phyloP scores from a whole-genome alignment of 2,329 filamentous ascomycete genomes.

The Ploettnerulaceae sp. region DNA sequence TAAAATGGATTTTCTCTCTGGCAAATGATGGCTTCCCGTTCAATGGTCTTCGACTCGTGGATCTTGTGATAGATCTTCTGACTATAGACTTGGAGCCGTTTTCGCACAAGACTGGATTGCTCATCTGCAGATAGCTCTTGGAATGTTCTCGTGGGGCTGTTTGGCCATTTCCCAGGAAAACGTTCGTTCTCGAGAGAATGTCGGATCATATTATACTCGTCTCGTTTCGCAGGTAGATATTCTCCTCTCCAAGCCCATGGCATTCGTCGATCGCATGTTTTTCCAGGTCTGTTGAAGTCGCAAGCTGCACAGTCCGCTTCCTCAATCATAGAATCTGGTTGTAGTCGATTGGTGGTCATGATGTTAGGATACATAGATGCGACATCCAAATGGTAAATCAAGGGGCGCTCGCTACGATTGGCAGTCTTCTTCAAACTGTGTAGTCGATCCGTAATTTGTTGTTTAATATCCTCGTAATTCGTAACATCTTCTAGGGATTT shows the following conservation, averaged over 20 bases:
- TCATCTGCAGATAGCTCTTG: slow-evolving; percentile 78
- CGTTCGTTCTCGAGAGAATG: slow-evolving; percentile 86
- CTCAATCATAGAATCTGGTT: slow-evolving; percentile 98
- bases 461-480: slow-evolving; percentile 81
- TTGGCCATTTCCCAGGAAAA: slow-evolving; percentile 76
- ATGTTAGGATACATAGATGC: slow-evolving; percentile 99
- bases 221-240: slow-evolving; percentile 89
- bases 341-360: slow-evolving; percentile 97
- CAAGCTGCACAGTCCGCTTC: slow-evolving; percentile 96
- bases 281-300: slow-evolving; percentile 95
- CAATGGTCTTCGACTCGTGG: slow-evolving; percentile 86
- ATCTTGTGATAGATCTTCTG: slow-evolving; percentile 99
- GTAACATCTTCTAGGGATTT: slow-evolving; percentile 73
- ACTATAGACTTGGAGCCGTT: slow-evolving; percentile 85
- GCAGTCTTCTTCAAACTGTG: slow-evolving; percentile 73
- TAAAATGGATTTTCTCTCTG: slow-evolving; percentile 98
- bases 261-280: slow-evolving; percentile 90
- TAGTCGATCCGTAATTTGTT: slow-evolving; percentile 70
- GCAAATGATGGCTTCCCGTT: slow-evolving; percentile 95
- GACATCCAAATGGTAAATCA: slow-evolving; percentile 97
- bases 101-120: slow-evolving; percentile 74
- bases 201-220: slow-evolving; percentile 99
- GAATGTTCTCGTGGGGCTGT: slow-evolving; percentile 67
- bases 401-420: slow-evolving; percentile 75
- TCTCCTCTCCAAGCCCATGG: slow-evolving; percentile 99